A percentile compares a stretch with the other conserved stretches of the same genome.
phyloP scores from a whole-genome alignment of 768 basidiomycete genomes.

The Gautieria morchelliformis region DNA sequence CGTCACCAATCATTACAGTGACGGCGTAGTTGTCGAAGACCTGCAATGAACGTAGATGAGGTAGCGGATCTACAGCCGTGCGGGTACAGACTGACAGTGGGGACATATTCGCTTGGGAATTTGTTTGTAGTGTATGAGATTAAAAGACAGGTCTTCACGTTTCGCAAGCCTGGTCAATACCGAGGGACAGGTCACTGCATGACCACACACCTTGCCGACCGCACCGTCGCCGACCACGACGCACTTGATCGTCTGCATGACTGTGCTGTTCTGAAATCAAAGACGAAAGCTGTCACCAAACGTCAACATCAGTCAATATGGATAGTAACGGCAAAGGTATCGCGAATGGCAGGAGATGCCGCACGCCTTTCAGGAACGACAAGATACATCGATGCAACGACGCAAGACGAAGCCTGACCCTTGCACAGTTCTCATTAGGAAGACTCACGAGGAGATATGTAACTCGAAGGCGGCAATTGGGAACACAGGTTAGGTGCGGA shows the following conservation, averaged over 20 bases:
- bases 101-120: conserved; percentile 98
- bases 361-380: not conserved
- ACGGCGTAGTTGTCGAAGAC: conserved; percentile 98
- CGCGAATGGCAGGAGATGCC: not conserved
- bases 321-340: not conserved
- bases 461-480: not conserved
- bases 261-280: not conserved
- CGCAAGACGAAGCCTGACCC: not conserved
- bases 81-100: conserved; percentile 59
- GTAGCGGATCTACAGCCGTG: not conserved
- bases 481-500: not conserved
- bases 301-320: not conserved
- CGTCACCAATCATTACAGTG: conserved; percentile 99
- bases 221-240: conserved; percentile 98
- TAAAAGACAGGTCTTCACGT: conserved; percentile 76
- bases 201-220: conserved; percentile 78
- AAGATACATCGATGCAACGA: not conserved
- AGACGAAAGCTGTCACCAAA: not conserved
- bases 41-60: conserved; percentile 28
- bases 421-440: not conserved
- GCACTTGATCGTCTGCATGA: conserved; percentile 96
- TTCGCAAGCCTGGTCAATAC: not conserved
- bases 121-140: conserved; percentile 98
- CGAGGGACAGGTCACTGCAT: not conserved
- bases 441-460: not conserved